Evolutionary conservation across 805 yeast species (phyloP).

Genomic region (Lachancea thermotolerans): DNA sequence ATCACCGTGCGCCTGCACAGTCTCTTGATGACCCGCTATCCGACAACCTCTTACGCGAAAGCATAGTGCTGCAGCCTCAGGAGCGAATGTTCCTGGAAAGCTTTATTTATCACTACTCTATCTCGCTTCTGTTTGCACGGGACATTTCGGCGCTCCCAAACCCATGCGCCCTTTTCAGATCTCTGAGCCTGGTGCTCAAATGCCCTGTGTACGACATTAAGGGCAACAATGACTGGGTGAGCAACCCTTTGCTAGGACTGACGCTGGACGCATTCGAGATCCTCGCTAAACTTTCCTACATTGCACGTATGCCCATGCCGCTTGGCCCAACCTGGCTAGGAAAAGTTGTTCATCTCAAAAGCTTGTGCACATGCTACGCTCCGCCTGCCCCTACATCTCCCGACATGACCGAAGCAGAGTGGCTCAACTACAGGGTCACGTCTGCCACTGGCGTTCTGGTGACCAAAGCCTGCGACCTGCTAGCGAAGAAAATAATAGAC

Average conservation of each 20-base stretch:
- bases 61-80: constrained; percentile 13
- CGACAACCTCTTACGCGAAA: neutral
- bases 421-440: constrained; percentile 8
- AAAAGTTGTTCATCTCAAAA: constrained; percentile 8
- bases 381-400: constrained; percentile 4
- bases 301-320: constrained; percentile 23
- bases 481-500: constrained; percentile 9
- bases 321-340: constrained; percentile 10
- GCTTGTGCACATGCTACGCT: constrained; percentile 11
- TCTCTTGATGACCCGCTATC: neutral
- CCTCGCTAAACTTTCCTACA: constrained; percentile 35
- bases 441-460: constrained; percentile 10
- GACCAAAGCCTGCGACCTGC: constrained; percentile 10
- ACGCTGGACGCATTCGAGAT: constrained; percentile 34
- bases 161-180: constrained; percentile 36
- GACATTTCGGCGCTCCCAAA: constrained; percentile 33
- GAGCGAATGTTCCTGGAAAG: constrained; percentile 40
- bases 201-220: constrained; percentile 33
- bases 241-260: constrained; percentile 37
- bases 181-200: constrained; percentile 29
- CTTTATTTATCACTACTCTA: constrained; percentile 38
- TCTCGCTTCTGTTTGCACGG: constrained; percentile 35
- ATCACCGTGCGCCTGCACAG: neutral
- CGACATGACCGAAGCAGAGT: neutral
- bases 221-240: constrained; percentile 33